phyloP scores from a whole-genome alignment of 768 basidiomycete species.

The Suillus brevipes region DNA sequence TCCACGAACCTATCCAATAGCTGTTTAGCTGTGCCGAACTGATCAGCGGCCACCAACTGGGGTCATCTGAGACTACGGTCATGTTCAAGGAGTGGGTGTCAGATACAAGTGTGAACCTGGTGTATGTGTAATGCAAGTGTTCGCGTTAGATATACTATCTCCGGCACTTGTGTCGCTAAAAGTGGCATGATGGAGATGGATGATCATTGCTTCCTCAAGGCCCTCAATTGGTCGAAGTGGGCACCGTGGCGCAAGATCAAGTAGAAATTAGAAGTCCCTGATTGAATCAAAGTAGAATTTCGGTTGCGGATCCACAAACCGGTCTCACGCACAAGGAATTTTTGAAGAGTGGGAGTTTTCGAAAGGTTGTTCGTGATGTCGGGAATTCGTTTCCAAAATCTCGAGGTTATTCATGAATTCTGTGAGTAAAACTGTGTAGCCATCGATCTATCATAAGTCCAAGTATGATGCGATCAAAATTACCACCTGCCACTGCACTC shows the following conservation, averaged over 20 bases:
- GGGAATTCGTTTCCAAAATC: no score
- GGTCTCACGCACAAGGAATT: neutral
- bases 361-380: neutral
- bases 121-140: neutral
- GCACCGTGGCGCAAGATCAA: neutral
- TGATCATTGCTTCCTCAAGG: neutral
- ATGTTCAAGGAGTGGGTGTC: neutral
- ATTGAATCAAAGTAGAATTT: neutral
- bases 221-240: neutral
- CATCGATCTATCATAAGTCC: neutral
- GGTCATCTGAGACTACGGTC: neutral
- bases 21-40: neutral
- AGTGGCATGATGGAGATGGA: neutral
- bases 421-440: neutral
- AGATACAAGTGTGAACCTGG: neutral
- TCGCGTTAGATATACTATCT: neutral
- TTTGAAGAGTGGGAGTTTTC: neutral
- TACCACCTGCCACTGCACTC: neutral
- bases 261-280: neutral
- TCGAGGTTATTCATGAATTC: neutral
- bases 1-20: neutral
- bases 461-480: neutral
- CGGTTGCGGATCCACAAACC: neutral
- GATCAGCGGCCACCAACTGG: neutral
- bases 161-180: neutral